Base-by-base conservation (phyloP, 1,139 yeast species). In the Lodderomyces beijingensis region DNA sequence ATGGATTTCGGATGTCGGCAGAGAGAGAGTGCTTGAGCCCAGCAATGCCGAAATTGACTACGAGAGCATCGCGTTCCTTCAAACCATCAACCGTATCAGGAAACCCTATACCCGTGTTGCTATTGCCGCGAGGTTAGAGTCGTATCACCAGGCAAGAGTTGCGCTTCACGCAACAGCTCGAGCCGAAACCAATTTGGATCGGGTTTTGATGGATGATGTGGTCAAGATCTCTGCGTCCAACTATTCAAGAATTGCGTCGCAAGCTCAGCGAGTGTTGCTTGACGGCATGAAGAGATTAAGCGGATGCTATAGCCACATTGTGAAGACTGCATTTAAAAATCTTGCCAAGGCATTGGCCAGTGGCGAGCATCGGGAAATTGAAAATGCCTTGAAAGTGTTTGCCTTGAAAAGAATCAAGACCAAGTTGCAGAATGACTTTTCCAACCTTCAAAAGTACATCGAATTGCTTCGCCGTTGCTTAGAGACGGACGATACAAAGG, bases 1-100 rank as follows among this genome's bases (percentile, higher is more conserved):
- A 8, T 91, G 95, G 88, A 77, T 91, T 42, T 73, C 85, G 12
- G 94, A 88, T 52, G 83, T 84, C 17, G 95, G 95, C 1, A 70
- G 77, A 41, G 95, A 85, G 46, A 65, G 84, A 10, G 62, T 81
- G 1, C 73, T 81, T 32, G 81, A 73, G 33, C 61, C 74, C 9
- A 76, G 79, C 40, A 68, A 65, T 39, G 62, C 70, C 0, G 57
- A 54, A 28, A 52, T 66, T 24, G 59, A 56, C 42, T 61, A 58
- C 49, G 58, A 59, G 14, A 59, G 65, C 45, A 49, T 59, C 35
- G 55, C 57, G 26, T 50, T 55, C 9, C 51, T 60, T 20, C 74
- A 71, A 36, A 61, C 59, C 13, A 57, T 75, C 18, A 67, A 69
- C 28, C 56, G 69, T 27, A 51, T 79, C 13, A 65, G 77, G 13